Base-by-base conservation (phyloP, 257 asterid species). In the Lycium ferocissimum region DNA sequence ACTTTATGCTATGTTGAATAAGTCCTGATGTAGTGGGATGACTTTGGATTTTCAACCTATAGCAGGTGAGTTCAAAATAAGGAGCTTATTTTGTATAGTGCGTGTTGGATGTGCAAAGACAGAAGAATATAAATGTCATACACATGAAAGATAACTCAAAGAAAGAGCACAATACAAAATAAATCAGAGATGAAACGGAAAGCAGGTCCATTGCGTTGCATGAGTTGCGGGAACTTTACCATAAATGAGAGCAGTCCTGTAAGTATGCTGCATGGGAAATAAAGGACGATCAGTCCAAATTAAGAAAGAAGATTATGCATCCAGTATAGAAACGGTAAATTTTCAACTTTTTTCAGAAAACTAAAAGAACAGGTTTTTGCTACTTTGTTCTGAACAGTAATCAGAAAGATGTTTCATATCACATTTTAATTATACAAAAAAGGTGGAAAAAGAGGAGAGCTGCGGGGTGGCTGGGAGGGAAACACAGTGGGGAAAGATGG, bases 221-320 rank as follows among this genome's bases (percentile, higher is more conserved):
- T 7, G 26, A 37, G 7, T 37, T 38, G 51, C 12, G 7, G 51
- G 53, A 81, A 88, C 90, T 94, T 91, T 91, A 97, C 99, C 99
- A 97, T 97, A 93, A 97, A 97, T 1, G 99, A 97, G 85, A 97
- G 99, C 54, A 95, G 98, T 89, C 99, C 99, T 8, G 91, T 95
- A 83, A 97, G 93, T 85, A 97, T 97, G 93, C 99, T 95, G 98
- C 97, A 90, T 2, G 72, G 57, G 62, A 75, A 86, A 61, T 75
- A 89, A 82, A 76, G 83, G 72, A 7, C 82, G 67, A 86, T 94
- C 80, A 90, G 90, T 70, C 53, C 84, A 58, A 79, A 86, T 59
- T 85, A 51, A 72, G 35, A 22, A 47, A 75, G 7, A n/a, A 2
- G 17, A 75, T 79, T 82, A 20, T 12, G 62, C 37, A 75, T 43